A percentile compares a stretch with the other conserved stretches of the same genome.
phyloP scores from a whole-genome alignment of 2,329 filamentous ascomycete genomes.

The Diaporthe humulicola region DNA sequence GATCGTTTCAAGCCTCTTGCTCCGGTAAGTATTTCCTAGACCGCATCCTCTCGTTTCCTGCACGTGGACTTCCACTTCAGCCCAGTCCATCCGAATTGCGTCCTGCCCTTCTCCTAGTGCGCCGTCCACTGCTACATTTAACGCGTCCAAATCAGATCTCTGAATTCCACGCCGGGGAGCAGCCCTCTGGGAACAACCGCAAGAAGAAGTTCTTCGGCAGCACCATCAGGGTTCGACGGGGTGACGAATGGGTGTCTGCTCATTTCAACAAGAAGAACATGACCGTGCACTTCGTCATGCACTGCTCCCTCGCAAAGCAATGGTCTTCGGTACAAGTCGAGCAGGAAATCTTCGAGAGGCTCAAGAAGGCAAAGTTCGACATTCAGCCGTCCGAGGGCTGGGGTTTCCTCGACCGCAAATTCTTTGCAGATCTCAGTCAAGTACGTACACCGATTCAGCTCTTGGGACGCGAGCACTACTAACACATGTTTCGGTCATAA shows the following conservation, averaged over 20 bases:
- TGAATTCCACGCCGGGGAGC: not conserved
- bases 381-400: conserved; percentile 9
- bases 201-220: conserved; percentile 18
- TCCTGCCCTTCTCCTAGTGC: too few relatives aligned
- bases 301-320: not conserved
- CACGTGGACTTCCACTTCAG: not conserved
- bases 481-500: not conserved
- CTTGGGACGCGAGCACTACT: not conserved
- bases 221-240: conserved; percentile 10
- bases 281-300: not conserved
- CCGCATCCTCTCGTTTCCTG: not conserved
- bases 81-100: too few relatives aligned
- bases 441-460: not conserved
- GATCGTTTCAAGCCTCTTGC: conserved; percentile 25
- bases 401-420: conserved; percentile 33
- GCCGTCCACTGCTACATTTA: not conserved
- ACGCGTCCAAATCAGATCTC: not conserved
- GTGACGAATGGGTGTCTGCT: not conserved
- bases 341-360: conserved; percentile 31
- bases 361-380: conserved; percentile 18
- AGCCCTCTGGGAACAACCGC: not conserved
- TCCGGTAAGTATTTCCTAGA: not conserved
- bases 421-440: accelerated
- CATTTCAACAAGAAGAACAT: conserved; percentile 13
- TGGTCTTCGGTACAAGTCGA: conserved; percentile 10